These are phyloP conservation scores for Podospora tetraspora DNA, from an alignment of 495 filamentous ascomycete species.

Conservation along the genomic window DNA sequence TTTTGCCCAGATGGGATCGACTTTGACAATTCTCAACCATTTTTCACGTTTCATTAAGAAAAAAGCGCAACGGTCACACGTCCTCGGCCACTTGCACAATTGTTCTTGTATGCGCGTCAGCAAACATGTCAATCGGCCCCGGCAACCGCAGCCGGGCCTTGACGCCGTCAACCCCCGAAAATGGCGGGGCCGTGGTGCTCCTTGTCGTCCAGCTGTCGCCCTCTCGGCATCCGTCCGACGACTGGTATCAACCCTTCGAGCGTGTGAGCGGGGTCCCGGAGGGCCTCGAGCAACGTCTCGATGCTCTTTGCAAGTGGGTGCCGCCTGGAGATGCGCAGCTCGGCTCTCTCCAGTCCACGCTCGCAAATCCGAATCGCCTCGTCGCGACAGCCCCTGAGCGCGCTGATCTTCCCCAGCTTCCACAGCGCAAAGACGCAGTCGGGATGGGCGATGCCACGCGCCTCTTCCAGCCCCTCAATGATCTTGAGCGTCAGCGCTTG, in stretches of 20 bases:
- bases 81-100: no score
- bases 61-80: no score
- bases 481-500: not conserved
- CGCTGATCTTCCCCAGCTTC: constrained; percentile 6
- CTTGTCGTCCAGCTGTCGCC: no score
- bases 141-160: no score
- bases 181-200: no score
- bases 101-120: no score
- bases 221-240: not conserved
- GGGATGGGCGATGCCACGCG: constrained; percentile 7
- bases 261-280: not conserved
- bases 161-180: no score
- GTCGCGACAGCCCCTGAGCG: not conserved
- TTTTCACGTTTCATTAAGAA: no score
- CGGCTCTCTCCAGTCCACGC: constrained; percentile 1
- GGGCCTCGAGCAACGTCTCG: not conserved
- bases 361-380: constrained; percentile 4
- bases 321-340: constrained; percentile 9
- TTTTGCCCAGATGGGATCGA: not conserved
- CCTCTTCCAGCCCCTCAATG: not conserved
- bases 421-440: constrained; percentile 10
- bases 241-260: not conserved
- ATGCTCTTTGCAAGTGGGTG: constrained; percentile 2
- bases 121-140: no score
- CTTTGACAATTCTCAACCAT: no score